phyloP scores from a whole-genome alignment of 805 yeast genomes.

The Candida germanica region DNA sequence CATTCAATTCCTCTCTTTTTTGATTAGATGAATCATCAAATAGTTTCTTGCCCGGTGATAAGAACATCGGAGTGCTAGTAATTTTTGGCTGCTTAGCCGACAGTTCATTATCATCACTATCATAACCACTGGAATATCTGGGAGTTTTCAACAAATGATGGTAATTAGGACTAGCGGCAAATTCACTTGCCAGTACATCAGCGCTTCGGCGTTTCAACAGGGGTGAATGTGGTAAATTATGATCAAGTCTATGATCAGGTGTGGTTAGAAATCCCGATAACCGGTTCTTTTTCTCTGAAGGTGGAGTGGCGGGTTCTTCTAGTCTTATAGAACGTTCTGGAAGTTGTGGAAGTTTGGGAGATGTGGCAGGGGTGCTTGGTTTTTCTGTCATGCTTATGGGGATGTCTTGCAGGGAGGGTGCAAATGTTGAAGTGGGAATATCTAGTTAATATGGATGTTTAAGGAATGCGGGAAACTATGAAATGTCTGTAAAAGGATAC shows the following conservation, averaged over 20 bases:
- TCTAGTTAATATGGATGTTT: no score
- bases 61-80: conserved; percentile 39
- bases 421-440: no score
- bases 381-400: conserved; percentile 23
- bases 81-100: conserved; percentile 21
- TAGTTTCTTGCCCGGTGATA: conserved; percentile 37
- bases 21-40: conserved; percentile 21
- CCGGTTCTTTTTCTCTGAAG: conserved; percentile 19
- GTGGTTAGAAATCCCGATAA: conserved; percentile 32
- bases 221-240: conserved; percentile 34
- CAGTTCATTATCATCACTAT: conserved; percentile 18
- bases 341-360: conserved; percentile 32
- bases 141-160: conserved; percentile 30
- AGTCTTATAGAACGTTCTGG: conserved; percentile 14
- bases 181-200: conserved; percentile 35
- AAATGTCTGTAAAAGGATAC: no score
- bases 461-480: no score
- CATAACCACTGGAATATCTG: conserved; percentile 29
- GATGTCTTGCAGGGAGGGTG: no score
- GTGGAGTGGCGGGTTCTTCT: conserved; percentile 30
- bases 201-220: conserved; percentile 34
- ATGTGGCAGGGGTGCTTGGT: conserved; percentile 33
- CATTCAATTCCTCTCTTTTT: conserved; percentile 31
- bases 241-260: conserved; percentile 31
- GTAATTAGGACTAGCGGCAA: conserved; percentile 24